Conservation (phyloP, 495 filamentous ascomycete genomes). For the Penicillium atrosanguineum region DNA sequence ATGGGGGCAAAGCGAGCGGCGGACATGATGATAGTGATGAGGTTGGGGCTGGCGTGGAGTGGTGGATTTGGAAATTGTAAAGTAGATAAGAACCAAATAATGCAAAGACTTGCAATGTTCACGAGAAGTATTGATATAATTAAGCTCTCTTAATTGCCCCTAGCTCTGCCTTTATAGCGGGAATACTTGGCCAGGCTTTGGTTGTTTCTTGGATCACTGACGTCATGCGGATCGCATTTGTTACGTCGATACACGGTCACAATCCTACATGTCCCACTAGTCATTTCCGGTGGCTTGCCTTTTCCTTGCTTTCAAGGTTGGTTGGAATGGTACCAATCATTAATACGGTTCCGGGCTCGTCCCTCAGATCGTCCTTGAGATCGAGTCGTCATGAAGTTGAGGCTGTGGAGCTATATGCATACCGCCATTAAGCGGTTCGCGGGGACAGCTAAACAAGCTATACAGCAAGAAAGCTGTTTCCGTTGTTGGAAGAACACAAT, state of each 20-base stretch:
- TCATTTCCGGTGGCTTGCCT: not conserved
- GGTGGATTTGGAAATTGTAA: not conserved
- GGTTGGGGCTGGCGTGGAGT: not conserved
- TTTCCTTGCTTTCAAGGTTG: not conserved
- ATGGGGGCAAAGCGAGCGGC: constrained; percentile 21
- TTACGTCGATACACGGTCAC: constrained; percentile 34
- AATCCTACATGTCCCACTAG: not conserved
- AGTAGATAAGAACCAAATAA: not conserved
- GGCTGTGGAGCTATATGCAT: not conserved
- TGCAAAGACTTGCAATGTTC: not conserved
- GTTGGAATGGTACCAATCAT: too few relatives aligned
- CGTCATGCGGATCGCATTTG: constrained; percentile 22
- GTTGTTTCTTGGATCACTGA: constrained; percentile 11
- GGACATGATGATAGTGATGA: constrained; percentile 13
- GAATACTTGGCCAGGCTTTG: not conserved
- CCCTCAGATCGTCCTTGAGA: not conserved
- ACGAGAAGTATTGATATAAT: not conserved
- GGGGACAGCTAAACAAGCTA: too few relatives aligned
- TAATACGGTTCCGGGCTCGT: not conserved
- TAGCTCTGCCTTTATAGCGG: not conserved
- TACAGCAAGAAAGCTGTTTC: too few relatives aligned
- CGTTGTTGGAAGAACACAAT: not conserved
- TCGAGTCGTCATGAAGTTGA: not conserved
- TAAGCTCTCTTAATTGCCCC: not conserved
- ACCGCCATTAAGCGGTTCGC: not conserved